A percentile compares a stretch with the other conserved stretches of the same genome.
Conservation (phyloP, 148 eudicot genomes). For the Oxyria digyna region DNA sequence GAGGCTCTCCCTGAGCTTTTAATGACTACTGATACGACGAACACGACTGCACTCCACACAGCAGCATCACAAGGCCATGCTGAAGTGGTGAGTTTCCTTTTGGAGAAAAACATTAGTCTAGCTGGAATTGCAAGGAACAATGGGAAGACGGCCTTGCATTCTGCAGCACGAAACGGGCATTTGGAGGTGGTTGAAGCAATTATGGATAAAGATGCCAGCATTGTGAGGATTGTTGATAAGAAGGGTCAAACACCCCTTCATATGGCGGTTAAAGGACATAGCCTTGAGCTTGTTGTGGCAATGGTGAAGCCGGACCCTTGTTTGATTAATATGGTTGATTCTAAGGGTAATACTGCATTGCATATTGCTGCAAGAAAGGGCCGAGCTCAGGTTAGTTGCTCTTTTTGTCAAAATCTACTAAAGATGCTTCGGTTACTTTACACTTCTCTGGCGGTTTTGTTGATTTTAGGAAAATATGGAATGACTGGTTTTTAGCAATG, state of each 20-base stretch:
- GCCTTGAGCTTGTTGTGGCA: constrained; percentile 28
- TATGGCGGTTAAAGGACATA: constrained; percentile 51
- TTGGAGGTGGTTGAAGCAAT: constrained; percentile 38
- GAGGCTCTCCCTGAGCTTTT: constrained; percentile 35
- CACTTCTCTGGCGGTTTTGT: too few relatives aligned
- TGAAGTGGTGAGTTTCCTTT: constrained; percentile 35
- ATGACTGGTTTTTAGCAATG: too few relatives aligned
- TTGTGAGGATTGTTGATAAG: constrained; percentile 26
- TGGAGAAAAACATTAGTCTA: constrained; percentile 29
- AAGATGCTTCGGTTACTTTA: too few relatives aligned
- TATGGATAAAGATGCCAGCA: constrained; percentile 28
- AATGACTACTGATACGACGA: constrained; percentile 35
- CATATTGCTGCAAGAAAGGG: constrained; percentile 49
- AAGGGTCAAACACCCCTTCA: constrained; percentile 61
- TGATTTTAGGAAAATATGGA: too few relatives aligned
- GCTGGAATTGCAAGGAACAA: constrained; percentile 37
- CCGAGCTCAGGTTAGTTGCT: constrained; percentile 27
- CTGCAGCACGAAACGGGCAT: constrained; percentile 50
- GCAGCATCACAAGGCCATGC: constrained; percentile 41
- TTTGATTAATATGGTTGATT: constrained; percentile 28
- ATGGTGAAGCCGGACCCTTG: constrained; percentile 23
- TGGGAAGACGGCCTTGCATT: constrained; percentile 33
- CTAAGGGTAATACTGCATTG: constrained; percentile 39
- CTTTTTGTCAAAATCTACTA: too few relatives aligned
- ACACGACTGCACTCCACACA: constrained; percentile 42